Conservation (phyloP, 208 protist genomes). For the Trypanosoma grayi region DNA sequence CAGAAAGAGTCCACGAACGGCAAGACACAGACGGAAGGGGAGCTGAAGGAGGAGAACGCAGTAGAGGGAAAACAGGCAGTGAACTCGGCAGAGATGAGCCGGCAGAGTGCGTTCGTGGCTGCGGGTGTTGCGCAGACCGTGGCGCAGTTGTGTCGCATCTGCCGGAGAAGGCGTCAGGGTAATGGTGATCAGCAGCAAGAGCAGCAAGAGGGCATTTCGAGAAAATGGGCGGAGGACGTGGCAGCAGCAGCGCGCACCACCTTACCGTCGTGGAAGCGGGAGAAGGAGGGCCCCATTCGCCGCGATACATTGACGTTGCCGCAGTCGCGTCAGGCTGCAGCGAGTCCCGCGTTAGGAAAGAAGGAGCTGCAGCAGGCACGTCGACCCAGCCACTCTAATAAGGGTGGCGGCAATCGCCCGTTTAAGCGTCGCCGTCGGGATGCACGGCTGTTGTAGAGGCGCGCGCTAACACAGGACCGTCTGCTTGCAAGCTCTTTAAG, state of each 20-base stretch:
- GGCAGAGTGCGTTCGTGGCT: not conserved
- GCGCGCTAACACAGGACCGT: too few species aligned
- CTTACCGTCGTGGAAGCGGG: conserved; percentile 12
- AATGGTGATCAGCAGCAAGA: not conserved
- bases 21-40: not conserved
- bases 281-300: not conserved
- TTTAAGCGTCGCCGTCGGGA: conserved; percentile 7
- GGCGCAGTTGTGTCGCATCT: conserved; percentile 19
- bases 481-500: not conserved
- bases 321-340: not conserved
- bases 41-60: not conserved
- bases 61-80: not conserved
- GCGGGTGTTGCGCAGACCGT: conserved; percentile 12
- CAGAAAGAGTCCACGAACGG: not conserved
- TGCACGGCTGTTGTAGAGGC: not conserved
- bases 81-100: not conserved
- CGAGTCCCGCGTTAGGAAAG: not conserved
- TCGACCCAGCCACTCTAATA: not conserved
- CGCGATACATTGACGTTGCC: not conserved
- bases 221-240: conserved; percentile 4
- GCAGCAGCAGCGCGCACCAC: conserved; percentile 1
- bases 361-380: not conserved
- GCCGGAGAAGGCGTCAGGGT: not conserved
- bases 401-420: not conserved
- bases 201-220: not conserved